Conservation (phyloP, 257 asterid genomes). For the Cruciata laevipes region DNA sequence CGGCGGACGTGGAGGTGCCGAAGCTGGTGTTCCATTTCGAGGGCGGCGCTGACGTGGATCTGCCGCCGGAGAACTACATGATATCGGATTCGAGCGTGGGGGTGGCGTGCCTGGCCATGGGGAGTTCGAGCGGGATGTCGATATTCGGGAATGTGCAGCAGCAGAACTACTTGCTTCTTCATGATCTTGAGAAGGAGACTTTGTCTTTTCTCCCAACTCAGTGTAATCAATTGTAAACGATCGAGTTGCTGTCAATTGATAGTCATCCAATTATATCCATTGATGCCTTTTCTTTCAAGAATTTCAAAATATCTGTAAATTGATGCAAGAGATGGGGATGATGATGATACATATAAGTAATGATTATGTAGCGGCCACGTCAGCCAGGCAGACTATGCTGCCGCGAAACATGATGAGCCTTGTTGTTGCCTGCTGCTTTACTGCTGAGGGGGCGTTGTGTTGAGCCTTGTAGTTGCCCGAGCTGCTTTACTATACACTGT, state of each 20-base stretch:
- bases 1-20: constrained; percentile 45
- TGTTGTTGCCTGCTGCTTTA: too few species aligned
- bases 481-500: too few species aligned
- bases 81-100: constrained; percentile 52
- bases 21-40: constrained; percentile 50
- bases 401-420: too few species aligned
- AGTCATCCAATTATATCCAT: not conserved
- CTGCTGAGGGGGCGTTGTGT: too few species aligned
- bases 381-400: too few species aligned
- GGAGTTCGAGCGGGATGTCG: constrained; percentile 66
- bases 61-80: constrained; percentile 68
- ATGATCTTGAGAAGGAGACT: constrained; percentile 63
- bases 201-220: constrained; percentile 48
- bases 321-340: too few species aligned
- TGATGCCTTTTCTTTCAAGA: too few species aligned
- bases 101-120: constrained; percentile 81
- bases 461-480: too few species aligned
- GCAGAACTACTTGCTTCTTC: constrained; percentile 61
- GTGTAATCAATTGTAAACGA: constrained; percentile 23
- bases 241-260: not conserved
- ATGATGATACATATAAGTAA: too few species aligned
- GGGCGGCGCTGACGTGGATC: constrained; percentile 64
- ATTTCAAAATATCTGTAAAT: too few species aligned
- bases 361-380: too few species aligned
- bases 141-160: constrained; percentile 81